A percentile compares a stretch with the other conserved stretches of the same genome.
Evolutionary conservation across 2,329 filamentous ascomycete species (phyloP).

Genomic region (Hymenotorrendiella dingleyae): DNA sequence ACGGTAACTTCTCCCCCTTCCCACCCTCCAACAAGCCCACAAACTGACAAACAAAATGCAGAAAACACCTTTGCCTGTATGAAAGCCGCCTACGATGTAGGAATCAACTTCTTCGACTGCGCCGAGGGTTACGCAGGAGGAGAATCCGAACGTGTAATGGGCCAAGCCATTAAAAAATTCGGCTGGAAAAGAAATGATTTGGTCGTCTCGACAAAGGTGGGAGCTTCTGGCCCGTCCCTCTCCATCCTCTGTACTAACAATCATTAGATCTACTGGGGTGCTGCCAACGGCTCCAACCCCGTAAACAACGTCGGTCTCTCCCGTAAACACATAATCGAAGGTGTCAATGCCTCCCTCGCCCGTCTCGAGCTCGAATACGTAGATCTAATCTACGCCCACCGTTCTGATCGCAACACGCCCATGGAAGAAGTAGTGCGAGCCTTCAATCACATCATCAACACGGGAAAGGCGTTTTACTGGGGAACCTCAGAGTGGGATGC

Average conservation of each 20-base stretch:
- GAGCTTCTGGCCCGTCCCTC: background rate
- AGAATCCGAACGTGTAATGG: conserved; percentile 49
- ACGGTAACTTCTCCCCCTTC: conserved; percentile 40
- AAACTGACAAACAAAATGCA: conserved; percentile 17
- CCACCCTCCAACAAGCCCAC: background rate
- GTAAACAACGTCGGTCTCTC: conserved; percentile 53
- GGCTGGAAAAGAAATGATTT: conserved; percentile 51
- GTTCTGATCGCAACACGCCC: conserved; percentile 60
- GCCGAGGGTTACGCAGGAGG: conserved; percentile 49
- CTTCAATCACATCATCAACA: conserved; percentile 65
- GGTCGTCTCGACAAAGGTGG: conserved; percentile 50
- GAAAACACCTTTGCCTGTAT: conserved; percentile 55
- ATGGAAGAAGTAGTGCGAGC: conserved; percentile 66
- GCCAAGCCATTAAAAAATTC: conserved; percentile 49
- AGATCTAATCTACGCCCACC: conserved; percentile 64
- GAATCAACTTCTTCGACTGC: conserved; percentile 54
- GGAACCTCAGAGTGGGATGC: conserved; percentile 64
- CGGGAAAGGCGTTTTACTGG: conserved; percentile 66
- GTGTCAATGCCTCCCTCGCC: conserved; percentile 45
- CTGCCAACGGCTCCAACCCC: conserved; percentile 34
- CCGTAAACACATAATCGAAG: conserved; percentile 55
- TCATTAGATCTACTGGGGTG: conserved; percentile 57
- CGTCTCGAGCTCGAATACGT: conserved; percentile 49
- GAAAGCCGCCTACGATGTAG: conserved; percentile 52
- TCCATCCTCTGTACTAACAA: conserved; percentile 3